Base-by-base conservation (phyloP, 768 basidiomycete genomes). In the Baorangia bicolor region DNA sequence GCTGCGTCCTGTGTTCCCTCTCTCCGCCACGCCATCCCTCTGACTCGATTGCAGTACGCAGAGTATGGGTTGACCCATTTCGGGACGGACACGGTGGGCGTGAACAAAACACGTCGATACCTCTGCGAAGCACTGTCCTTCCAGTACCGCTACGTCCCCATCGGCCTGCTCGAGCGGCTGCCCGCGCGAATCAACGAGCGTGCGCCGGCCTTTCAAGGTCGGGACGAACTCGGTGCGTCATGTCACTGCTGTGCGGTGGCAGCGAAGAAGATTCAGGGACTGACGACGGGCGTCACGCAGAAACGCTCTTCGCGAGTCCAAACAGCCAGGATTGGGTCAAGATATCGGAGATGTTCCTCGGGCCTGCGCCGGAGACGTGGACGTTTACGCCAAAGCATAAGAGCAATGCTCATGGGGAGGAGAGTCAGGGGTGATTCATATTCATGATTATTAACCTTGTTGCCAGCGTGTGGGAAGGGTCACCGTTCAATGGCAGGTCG, bases 61-160 rank as follows among this genome's bases (percentile, higher is more conserved):
- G 92, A 94, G 68, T 94, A 81, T 66, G 95, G 94, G 33, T 75
- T 97, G 62, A 85, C 81, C 62, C 90, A 92, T 67, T 93, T 92
- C 64, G 92, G 92, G 9, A 84, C 90, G 21, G 92, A 94, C 67
- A 94, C 91, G 0, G 80, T 87, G 0, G 97, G 97, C 2, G 82
- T 98, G 46, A 95, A 95, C 74, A 87, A 90, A 11, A 89, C 94
- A 0, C 83, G 97, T 25, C 81, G 97, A 53, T 99, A 95, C 75
- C 83, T 98, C 13, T 95, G 92, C 69, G 97, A 98, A 74, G 87
- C 93, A 0, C 78, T 99, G 2, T 96, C 94, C 0, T 99, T 98
- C 80, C 92, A 94, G 65, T 89, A 96, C 70, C 92, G 97, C 42
- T 99, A 99, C 68, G 77, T 98, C 44, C 97, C 97, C 8, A 87